Percentiles rank a stretch among this genome's conserved stretches.
These are phyloP conservation scores for Bretschneidera sinensis DNA, from an alignment of 345 rosid species.

Conservation along the genomic window DNA sequence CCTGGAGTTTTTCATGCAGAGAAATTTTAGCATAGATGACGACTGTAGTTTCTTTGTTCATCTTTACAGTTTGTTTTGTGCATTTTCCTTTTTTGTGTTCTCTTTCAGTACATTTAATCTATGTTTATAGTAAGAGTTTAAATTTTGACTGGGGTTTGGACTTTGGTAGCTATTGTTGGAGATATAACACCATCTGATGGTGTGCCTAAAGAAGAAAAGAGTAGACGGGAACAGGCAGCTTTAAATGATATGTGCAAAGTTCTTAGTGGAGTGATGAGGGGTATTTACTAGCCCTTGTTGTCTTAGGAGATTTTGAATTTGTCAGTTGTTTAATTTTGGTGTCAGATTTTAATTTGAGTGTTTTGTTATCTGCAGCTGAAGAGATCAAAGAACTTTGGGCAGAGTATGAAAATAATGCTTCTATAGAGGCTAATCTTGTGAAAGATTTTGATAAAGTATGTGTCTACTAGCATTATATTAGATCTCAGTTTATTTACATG, in stretches of 20 bases:
- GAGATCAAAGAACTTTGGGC: slow-evolving; percentile 82
- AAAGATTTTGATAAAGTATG: slow-evolving; percentile 96
- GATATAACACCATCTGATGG: slow-evolving; percentile 92
- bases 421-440: slow-evolving; percentile 86
- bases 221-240: slow-evolving; percentile 74
- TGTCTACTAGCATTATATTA: neutral
- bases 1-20: neutral
- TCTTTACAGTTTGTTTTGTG: neutral
- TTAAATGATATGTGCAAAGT: slow-evolving; percentile 83
- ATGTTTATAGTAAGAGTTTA: neutral
- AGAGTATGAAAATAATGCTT: slow-evolving; percentile 88
- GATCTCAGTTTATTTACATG: too few relatives aligned
- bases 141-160: slow-evolving; percentile 20
- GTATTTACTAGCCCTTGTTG: slow-evolving; percentile 29
- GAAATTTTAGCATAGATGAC: neutral
- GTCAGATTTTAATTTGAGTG: slow-evolving; percentile 10
- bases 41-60: neutral
- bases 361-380: slow-evolving; percentile 47
- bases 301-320: slow-evolving; percentile 16
- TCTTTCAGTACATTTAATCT: too few relatives aligned
- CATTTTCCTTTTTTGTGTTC: neutral
- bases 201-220: slow-evolving; percentile 81
- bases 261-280: slow-evolving; percentile 87
- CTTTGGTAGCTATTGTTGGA: slow-evolving; percentile 81
- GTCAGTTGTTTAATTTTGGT: slow-evolving; percentile 1